Evolutionary conservation across 345 rosid species (phyloP).

Genomic region (Cardamine occulta): DNA sequence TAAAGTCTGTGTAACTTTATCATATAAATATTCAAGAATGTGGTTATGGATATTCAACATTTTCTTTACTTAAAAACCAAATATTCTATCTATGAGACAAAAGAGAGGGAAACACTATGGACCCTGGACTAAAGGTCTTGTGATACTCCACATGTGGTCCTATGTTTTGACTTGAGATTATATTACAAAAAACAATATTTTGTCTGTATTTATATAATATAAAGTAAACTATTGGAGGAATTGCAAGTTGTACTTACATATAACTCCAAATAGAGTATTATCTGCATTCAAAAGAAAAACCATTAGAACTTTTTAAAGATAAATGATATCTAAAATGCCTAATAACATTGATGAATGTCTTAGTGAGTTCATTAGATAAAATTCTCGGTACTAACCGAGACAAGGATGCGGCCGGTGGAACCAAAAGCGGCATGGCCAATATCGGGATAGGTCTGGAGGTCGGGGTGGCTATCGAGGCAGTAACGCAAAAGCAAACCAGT

Average conservation of each 20-base stretch:
- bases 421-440: constrained; percentile 97
- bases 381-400: constrained; percentile 58
- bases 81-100: constrained; percentile 18
- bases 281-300: constrained; percentile 54
- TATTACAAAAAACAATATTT: neutral
- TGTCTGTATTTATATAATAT: neutral
- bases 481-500: constrained; percentile 85
- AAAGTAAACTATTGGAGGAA: constrained; percentile 21
- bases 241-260: constrained; percentile 73
- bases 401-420: constrained; percentile 60
- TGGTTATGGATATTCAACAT: neutral
- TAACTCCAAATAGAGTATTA: constrained; percentile 75
- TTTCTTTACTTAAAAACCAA: neutral
- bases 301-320: neutral
- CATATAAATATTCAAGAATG: neutral
- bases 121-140: constrained; percentile 30
- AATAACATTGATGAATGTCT: neutral
- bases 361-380: neutral
- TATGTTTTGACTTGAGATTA: constrained; percentile 22
- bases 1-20: constrained; percentile 6
- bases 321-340: neutral
- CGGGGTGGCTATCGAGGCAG: constrained; percentile 87
- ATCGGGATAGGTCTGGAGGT: constrained; percentile 89
- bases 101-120: constrained; percentile 25
- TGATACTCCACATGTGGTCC: constrained; percentile 39